phyloP scores from a whole-genome alignment of 169 alveolate genomes.

The Ichthyophthirius multifiliis region DNA sequence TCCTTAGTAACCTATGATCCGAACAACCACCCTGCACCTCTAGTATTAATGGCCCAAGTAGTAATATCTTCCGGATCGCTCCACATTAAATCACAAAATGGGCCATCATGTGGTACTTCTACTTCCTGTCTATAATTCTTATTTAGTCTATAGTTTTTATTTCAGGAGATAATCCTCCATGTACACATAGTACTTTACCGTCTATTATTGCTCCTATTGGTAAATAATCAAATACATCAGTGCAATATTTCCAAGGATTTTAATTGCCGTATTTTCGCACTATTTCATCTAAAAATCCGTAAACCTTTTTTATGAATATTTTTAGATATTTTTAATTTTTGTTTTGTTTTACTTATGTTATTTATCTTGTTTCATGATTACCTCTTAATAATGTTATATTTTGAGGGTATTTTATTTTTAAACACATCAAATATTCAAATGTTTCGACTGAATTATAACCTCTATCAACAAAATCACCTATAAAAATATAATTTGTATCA shows the following conservation, averaged over 20 bases:
- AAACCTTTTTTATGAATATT: not conserved
- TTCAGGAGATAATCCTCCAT: constrained; percentile 85
- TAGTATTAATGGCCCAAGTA: constrained; percentile 69
- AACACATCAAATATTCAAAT: constrained; percentile 61
- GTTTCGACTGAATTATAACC: constrained; percentile 83
- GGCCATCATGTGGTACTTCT: constrained; percentile 86
- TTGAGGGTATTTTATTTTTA: constrained; percentile 72
- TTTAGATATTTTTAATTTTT: too few relatives aligned
- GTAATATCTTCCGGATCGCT: constrained; percentile 86
- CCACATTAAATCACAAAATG: constrained; percentile 84
- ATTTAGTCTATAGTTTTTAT: constrained; percentile 76
- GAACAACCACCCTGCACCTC: constrained; percentile 86
- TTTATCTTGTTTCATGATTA: constrained; percentile 76
- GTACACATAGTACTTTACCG: constrained; percentile 71
- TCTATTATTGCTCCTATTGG: constrained; percentile 78
- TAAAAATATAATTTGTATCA: constrained; percentile 67
- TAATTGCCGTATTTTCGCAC: constrained; percentile 76
- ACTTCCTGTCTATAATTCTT: constrained; percentile 72
- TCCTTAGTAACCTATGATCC: constrained; percentile 75
- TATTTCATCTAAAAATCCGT: constrained; percentile 83
- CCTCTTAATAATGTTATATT: constrained; percentile 79
- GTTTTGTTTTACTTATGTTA: constrained; percentile 71
- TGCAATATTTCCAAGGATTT: constrained; percentile 76
- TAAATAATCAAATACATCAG: constrained; percentile 78
- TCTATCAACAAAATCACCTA: constrained; percentile 84